Percentiles rank a stretch among this genome's conserved stretches.
Conservation (phyloP, 257 asterid species). For the Gentiana straminea region DNA sequence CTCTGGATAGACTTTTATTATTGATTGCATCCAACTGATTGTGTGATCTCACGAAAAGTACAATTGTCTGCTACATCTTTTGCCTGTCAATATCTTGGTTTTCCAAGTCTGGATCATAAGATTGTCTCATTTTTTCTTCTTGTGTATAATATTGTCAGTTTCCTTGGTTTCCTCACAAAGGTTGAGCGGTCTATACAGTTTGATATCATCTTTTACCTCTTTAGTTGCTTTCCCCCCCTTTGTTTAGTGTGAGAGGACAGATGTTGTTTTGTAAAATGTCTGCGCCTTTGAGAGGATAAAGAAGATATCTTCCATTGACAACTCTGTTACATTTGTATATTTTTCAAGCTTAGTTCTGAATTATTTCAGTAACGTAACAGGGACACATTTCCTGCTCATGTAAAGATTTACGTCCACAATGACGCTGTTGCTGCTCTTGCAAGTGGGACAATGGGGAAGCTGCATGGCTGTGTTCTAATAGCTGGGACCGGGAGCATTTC, state of each 20-base stretch:
- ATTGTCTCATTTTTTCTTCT: no score
- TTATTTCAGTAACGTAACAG: slow-evolving; percentile 27
- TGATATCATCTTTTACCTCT: background rate
- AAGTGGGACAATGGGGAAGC: slow-evolving; percentile 95
- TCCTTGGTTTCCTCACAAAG: no score
- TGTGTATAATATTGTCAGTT: no score
- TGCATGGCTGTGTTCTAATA: slow-evolving; percentile 85
- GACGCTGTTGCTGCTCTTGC: slow-evolving; percentile 99
- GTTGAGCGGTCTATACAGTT: no score
- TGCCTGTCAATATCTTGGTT: no score
- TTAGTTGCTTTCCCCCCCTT: background rate
- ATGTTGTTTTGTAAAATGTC: background rate
- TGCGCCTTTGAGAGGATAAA: background rate
- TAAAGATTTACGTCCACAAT: slow-evolving; percentile 63
- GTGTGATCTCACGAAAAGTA: no score
- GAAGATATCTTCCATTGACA: background rate
- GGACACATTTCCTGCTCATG: slow-evolving; percentile 52
- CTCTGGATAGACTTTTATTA: no score
- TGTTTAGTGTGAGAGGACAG: background rate
- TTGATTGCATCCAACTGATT: no score
- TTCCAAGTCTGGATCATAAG: no score
- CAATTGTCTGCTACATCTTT: no score
- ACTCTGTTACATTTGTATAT: background rate
- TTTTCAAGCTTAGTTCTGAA: slow-evolving; percentile 14
- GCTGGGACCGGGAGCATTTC: slow-evolving; percentile 97